Evolutionary conservation across 495 filamentous ascomycete species (phyloP), one percentile per base, ranked within the genome.

Genomic region (Friedmanniomyces simplex): DNA sequence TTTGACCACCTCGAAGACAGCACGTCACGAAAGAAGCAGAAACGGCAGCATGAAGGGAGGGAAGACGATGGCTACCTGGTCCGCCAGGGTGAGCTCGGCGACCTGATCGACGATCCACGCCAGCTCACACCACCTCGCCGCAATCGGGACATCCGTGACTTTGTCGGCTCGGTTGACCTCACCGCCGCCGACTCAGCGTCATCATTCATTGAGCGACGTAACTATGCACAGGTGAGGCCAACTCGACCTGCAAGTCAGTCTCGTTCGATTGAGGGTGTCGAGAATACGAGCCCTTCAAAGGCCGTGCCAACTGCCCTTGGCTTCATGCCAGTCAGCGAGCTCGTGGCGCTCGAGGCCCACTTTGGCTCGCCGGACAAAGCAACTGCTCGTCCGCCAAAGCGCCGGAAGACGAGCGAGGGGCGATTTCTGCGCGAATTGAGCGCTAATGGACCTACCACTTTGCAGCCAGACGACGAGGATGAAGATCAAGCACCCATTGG

Each of bases 91-190:
- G 60, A 63, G 45, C 54, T 62, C 6, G 60, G 46, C 18, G 60
- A 58, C 26, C 22, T 62, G 37, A 24, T 41, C 1, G 63, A 65
- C 13, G 57, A 61, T 16, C 45, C 54, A 5, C 50, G 47, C 25
- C 49, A 54, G 25, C 30, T 61, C 26, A 58, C 54, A 11, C 45
- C 53, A 11, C 63, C 66, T 0, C 37, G 57, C 11, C 59, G 62
- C 56, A 69, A 66, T 46, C 60, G 58, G 30, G 66, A 68, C 49
- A 70, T 70, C 25, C 54, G 66, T 13, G 60, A 65, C 18, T 70
- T 62, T 49, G 59, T 70, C 20, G 32, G 21, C 20, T 16, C 50
- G 10, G 32, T 55, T 18, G 55, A 50, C 45, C 26, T n/a, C n/a
- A 48, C 39, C 13, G 41, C 18, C 25, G 20, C 22, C 4, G 50